Conservation (phyloP, 805 yeast genomes). For the Starmera caribaea region DNA sequence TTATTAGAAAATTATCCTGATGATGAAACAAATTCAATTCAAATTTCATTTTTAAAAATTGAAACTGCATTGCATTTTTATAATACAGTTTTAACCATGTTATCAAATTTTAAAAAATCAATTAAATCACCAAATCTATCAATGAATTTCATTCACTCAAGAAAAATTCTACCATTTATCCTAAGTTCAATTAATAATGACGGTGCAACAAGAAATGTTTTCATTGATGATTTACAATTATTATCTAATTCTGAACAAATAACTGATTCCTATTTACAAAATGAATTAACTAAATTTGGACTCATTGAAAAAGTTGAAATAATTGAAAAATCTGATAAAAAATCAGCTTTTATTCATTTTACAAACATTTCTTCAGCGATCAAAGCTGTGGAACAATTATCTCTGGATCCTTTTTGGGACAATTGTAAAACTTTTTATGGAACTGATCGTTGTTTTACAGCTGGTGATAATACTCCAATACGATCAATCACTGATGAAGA, state of each 20-base stretch:
- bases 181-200: constrained; percentile 53
- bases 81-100: constrained; percentile 25
- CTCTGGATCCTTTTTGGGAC: constrained; percentile 55
- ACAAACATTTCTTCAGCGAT: constrained; percentile 76
- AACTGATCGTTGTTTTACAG: constrained; percentile 75
- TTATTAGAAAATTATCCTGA: constrained; percentile 21
- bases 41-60: constrained; percentile 19
- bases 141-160: constrained; percentile 24
- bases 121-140: constrained; percentile 29
- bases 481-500: constrained; percentile 12
- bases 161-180: constrained; percentile 17
- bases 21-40: constrained; percentile 15
- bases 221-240: constrained; percentile 65
- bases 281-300: constrained; percentile 48
- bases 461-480: constrained; percentile 5
- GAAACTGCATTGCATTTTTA: constrained; percentile 27
- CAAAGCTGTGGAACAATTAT: constrained; percentile 71
- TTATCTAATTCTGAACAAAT: constrained; percentile 21
- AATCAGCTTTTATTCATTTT: constrained; percentile 82
- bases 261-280: constrained; percentile 30
- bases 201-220: constrained; percentile 91
- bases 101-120: constrained; percentile 24
- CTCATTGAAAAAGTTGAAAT: constrained; percentile 55
- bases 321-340: constrained; percentile 48
- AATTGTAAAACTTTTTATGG: constrained; percentile 81